phyloP scores from a whole-genome alignment of 495 filamentous ascomycete genomes.

The Pseudotulostoma volvatum region DNA sequence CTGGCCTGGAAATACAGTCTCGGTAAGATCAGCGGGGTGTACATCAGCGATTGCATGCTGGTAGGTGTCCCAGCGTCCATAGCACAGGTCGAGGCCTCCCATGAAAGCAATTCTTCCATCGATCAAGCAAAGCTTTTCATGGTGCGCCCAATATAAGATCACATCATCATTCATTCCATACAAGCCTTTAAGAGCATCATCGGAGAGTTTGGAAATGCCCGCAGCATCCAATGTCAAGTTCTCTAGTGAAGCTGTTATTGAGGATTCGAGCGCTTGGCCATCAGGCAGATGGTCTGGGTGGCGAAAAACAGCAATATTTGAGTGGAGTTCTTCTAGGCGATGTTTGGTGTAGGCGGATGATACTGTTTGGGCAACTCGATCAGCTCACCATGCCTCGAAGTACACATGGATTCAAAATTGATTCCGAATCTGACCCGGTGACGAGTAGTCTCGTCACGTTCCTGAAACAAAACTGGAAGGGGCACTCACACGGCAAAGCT shows the following conservation, averaged over 20 bases:
- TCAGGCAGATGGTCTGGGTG: slow-evolving; percentile 83
- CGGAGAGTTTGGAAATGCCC: slow-evolving; percentile 40
- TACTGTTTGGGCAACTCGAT: slow-evolving; percentile 38
- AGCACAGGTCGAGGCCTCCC: slow-evolving; percentile 53
- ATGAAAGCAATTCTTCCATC: slow-evolving; percentile 77
- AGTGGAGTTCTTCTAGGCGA: slow-evolving; percentile 57
- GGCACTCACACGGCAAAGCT: slow-evolving; percentile 62
- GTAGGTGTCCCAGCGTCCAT: slow-evolving; percentile 47
- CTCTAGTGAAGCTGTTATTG: slow-evolving; percentile 33
- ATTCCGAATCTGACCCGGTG: no score
- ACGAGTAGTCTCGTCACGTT: no score
- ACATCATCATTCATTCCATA: slow-evolving; percentile 71
- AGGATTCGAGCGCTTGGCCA: slow-evolving; percentile 37
- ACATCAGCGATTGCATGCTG: slow-evolving; percentile 73
- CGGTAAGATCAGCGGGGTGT: slow-evolving; percentile 59
- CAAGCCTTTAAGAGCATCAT: slow-evolving; percentile 51
- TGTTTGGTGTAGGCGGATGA: slow-evolving; percentile 78
- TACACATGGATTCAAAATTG: no score
- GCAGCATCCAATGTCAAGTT: slow-evolving; percentile 35
- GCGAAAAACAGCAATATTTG: slow-evolving; percentile 80
- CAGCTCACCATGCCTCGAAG: slow-evolving; percentile 11
- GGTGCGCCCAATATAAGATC: slow-evolving; percentile 89
- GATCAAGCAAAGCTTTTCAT: slow-evolving; percentile 81
- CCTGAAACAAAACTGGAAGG: no score
- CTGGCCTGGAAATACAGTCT: slow-evolving; percentile 73